These are phyloP conservation scores for Dothidotthia symphoricarpi DNA, from an alignment of 2,329 filamentous ascomycete species.

Conservation along the genomic window DNA sequence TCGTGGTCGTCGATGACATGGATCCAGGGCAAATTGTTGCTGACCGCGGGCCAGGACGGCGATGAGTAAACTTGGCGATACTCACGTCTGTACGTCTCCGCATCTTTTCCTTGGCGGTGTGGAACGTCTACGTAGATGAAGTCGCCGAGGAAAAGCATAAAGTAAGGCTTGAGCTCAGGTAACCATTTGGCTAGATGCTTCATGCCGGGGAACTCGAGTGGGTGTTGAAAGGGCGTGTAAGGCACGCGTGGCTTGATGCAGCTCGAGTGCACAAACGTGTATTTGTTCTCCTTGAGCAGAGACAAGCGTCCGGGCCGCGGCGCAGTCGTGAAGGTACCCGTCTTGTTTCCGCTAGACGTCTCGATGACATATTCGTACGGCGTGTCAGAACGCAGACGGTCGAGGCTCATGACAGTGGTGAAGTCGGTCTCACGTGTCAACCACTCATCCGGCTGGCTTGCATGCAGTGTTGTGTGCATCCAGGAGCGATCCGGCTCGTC, in stretches of 20 bases:
- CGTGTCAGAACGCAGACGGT: slow-evolving; percentile 66
- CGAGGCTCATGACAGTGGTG: slow-evolving; percentile 68
- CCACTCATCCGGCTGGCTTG: slow-evolving; percentile 42
- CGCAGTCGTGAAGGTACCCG: slow-evolving; percentile 76
- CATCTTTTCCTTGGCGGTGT: slow-evolving; percentile 67
- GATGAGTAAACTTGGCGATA: slow-evolving; percentile 96
- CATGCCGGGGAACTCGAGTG: slow-evolving; percentile 78
- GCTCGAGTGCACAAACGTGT: slow-evolving; percentile 88
- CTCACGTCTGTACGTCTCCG: slow-evolving; percentile 79
- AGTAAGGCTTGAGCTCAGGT: slow-evolving; percentile 68
- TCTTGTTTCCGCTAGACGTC: slow-evolving; percentile 72
- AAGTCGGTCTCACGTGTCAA: slow-evolving; percentile 79
- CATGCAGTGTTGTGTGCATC: slow-evolving; percentile 31
- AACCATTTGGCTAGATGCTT: slow-evolving; percentile 72
- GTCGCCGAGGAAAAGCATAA: slow-evolving; percentile 73
- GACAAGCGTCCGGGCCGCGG: slow-evolving; percentile 66
- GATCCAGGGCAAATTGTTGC: slow-evolving; percentile 87
- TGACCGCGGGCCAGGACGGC: slow-evolving; percentile 79
- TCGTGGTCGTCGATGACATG: slow-evolving; percentile 97
- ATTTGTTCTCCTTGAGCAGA: slow-evolving; percentile 60
- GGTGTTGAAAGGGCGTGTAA: slow-evolving; percentile 79
- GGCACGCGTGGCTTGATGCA: slow-evolving; percentile 92
- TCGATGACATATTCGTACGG: slow-evolving; percentile 75
- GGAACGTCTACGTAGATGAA: slow-evolving; percentile 93
- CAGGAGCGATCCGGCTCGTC: slow-evolving; percentile 28